Evolutionary conservation across 164 flowering plant genomes (phyloP).

Genomic region (Magnolia kwangsiensis): DNA sequence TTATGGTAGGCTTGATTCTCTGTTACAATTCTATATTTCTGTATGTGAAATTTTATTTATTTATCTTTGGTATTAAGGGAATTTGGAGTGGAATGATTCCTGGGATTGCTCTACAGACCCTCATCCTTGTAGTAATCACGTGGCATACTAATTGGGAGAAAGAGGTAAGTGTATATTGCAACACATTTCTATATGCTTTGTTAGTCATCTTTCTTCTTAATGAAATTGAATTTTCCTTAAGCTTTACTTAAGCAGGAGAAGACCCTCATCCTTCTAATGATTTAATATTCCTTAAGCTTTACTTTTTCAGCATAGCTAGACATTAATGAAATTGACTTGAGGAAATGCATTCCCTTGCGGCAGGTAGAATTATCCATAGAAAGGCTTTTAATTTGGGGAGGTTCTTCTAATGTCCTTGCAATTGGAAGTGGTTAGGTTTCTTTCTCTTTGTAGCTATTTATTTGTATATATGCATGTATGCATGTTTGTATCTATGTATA

Average conservation of each 20-base stretch:
- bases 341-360: neutral
- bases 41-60: neutral
- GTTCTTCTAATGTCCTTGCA: neutral
- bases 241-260: too few relatives aligned
- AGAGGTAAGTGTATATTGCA: neutral
- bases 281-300: neutral
- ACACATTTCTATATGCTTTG: neutral
- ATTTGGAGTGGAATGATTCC: slow-evolving; percentile 4
- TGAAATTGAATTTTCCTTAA: too few relatives aligned
- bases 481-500: too few relatives aligned
- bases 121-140: neutral
- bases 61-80: neutral
- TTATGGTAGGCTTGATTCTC: too few relatives aligned
- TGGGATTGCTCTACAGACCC: neutral
- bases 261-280: too few relatives aligned
- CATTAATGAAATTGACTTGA: too few relatives aligned
- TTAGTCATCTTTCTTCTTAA: neutral
- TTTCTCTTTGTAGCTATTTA: neutral
- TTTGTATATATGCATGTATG: neutral
- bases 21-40: neutral
- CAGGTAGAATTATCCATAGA: neutral
- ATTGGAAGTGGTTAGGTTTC: neutral
- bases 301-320: too few relatives aligned
- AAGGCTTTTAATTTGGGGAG: neutral
- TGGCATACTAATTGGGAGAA: slow-evolving; percentile 1